Percentiles rank a stretch among this genome's conserved stretches.
These are phyloP conservation scores for Entomophthora muscae DNA, from an alignment of 371 early-diverging fungal species.

Conservation along the genomic window DNA sequence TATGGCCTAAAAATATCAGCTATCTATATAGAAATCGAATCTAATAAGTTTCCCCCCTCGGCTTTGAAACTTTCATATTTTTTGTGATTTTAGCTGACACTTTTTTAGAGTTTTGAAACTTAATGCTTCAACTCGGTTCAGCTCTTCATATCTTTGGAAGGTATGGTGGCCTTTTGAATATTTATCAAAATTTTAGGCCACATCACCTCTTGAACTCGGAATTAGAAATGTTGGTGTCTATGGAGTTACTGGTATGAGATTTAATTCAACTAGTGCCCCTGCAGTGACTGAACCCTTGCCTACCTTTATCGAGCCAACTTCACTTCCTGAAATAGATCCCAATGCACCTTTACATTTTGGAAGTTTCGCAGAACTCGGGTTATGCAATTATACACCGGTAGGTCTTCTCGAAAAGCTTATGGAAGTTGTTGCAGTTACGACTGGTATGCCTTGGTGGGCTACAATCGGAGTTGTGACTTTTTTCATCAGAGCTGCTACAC, in stretches of 20 bases:
- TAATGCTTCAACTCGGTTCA: no score
- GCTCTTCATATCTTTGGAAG: no score
- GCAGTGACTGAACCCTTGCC: background rate
- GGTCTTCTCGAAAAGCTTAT: conserved; percentile 52
- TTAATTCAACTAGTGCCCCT: background rate
- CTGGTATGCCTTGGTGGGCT: conserved; percentile 88
- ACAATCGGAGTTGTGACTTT: conserved; percentile 61
- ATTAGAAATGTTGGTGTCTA: no score
- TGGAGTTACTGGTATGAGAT: background rate
- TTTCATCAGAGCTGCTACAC: conserved; percentile 40
- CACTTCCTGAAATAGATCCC: background rate
- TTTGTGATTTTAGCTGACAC: no score
- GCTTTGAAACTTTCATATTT: no score
- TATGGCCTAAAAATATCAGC: no score
- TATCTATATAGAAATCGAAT: no score
- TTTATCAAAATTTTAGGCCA: no score
- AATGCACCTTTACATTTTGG: conserved; percentile 39
- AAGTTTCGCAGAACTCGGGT: conserved; percentile 58
- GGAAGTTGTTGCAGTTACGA: conserved; percentile 60
- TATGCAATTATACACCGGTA: conserved; percentile 56
- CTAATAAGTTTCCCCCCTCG: no score
- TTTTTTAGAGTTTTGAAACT: no score
- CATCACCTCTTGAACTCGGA: no score
- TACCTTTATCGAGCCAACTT: background rate
- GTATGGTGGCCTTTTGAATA: no score